Evolutionary conservation across 1,284 basidiomycete species (phyloP).

Genomic region (Apiotrichum gracile): DNA sequence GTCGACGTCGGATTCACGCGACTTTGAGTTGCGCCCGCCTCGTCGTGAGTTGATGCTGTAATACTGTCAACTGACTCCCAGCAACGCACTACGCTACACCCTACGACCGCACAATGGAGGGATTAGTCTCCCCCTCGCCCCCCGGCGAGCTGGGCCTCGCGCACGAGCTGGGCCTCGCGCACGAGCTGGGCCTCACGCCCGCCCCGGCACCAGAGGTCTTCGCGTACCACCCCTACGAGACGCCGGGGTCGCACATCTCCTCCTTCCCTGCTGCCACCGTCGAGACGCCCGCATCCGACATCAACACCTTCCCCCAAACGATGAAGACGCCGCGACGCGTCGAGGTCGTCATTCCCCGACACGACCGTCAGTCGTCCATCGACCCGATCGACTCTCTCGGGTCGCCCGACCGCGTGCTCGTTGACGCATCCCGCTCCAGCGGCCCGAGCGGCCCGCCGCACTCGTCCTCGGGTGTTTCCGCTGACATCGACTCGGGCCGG

Average conservation of each 20-base stretch:
- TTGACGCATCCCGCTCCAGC: not conserved
- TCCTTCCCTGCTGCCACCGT: not conserved
- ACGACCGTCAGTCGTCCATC: conserved; percentile 3
- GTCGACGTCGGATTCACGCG: conserved; percentile 29
- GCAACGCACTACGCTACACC: not conserved
- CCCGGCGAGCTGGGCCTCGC: not conserved
- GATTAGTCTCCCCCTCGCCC: not conserved
- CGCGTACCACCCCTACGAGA: not conserved
- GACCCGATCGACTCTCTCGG: conserved; percentile 3
- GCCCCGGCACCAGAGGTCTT: no score
- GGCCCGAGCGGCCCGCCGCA: not conserved
- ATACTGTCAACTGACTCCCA: not conserved
- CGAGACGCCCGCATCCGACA: not conserved
- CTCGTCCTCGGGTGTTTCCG: not conserved
- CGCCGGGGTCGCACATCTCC: not conserved
- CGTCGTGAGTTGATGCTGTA: not conserved
- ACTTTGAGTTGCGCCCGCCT: conserved; percentile 26
- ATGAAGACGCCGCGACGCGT: not conserved
- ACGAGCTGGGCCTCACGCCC: not conserved
- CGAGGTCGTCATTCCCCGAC: conserved; percentile 5
- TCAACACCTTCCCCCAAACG: not conserved
- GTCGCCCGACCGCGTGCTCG: not conserved
- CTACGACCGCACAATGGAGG: not conserved
- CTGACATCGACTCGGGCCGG: not conserved
- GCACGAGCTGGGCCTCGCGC: not conserved